Base-by-base conservation (phyloP, 169 alveolate genomes). In the Eimeria necatrix region DNA sequence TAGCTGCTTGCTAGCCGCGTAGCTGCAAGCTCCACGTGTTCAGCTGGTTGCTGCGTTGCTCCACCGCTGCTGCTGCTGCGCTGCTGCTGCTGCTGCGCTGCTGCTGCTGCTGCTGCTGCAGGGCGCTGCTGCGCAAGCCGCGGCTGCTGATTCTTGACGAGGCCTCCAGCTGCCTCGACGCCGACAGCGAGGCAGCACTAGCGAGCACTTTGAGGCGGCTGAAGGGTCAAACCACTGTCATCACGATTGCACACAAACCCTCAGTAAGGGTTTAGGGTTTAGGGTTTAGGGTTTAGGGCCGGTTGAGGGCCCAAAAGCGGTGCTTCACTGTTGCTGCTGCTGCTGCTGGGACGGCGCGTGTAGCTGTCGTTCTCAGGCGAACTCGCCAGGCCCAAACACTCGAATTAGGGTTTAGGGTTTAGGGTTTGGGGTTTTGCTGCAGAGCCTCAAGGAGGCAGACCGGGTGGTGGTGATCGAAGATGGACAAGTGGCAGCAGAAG, bases 91-190 rank as follows among this genome's bases (percentile, higher is more conserved):
- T n/a, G 60, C 14, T 56, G 52, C 48, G 5, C 98, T 26, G 96
- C n/a, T 96, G 97, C 41, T n/a, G 60, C 14, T 56, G 52, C 48
- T 51, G 5, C 98, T 26, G 96, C n/a, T 96, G 97, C 73, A 96
- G 95, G 68, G 94, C 96, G 49, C 32, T 94, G 56, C 51, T 64
- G 24, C 56, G 96, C 41, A 96, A 98, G 76, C 98, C 99, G 3
- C 97, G 97, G 73, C 93, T 98, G 64, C 84, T 99, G 71, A 95
- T 99, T 1, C 95, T 99, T 49, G 99, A 99, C 95, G 99, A 99
- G 96, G 99, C 99, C n/a, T 98, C 99, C n/a, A 96, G 99, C 80
- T 98, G 99, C 22, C 95, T 98, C 88, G 99, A 99, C 76, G 12
- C 94, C 32, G 94, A 86, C 18, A 74, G 80, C 80, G 94, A 90